These are phyloP conservation scores for Nicotiana tomentosiformis DNA, from an alignment of 257 asterid species.

Conservation along the genomic window DNA sequence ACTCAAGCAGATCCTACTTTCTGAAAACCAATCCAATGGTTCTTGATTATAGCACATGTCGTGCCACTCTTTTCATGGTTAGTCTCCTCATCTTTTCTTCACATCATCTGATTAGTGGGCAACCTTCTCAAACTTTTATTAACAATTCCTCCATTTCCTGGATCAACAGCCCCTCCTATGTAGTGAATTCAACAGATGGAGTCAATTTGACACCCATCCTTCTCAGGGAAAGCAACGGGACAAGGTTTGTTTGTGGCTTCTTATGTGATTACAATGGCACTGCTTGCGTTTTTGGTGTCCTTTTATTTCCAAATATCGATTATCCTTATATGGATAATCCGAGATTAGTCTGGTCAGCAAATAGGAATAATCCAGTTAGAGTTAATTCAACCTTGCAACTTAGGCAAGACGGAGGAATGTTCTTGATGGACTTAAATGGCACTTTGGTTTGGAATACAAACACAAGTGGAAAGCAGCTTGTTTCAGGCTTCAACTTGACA, in stretches of 20 bases:
- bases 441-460: neutral
- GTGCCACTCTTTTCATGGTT: no score
- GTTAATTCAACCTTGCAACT: no score
- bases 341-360: neutral
- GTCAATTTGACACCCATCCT: no score
- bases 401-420: neutral
- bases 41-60: no score
- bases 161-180: neutral
- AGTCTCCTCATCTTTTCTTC: no score
- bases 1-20: no score
- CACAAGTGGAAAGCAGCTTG: neutral
- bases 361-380: no score
- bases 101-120: no score
- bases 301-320: neutral
- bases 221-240: neutral
- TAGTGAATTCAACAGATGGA: neutral
- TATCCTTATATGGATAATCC: neutral
- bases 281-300: conserved; percentile 2
- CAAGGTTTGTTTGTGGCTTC: neutral
- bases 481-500: neutral
- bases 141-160: neutral
- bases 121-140: neutral
- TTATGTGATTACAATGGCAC: neutral
- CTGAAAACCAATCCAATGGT: no score
- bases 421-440: neutral